Base-by-base conservation (phyloP, 1,284 basidiomycete species). In the Golubevia sp. region DNA sequence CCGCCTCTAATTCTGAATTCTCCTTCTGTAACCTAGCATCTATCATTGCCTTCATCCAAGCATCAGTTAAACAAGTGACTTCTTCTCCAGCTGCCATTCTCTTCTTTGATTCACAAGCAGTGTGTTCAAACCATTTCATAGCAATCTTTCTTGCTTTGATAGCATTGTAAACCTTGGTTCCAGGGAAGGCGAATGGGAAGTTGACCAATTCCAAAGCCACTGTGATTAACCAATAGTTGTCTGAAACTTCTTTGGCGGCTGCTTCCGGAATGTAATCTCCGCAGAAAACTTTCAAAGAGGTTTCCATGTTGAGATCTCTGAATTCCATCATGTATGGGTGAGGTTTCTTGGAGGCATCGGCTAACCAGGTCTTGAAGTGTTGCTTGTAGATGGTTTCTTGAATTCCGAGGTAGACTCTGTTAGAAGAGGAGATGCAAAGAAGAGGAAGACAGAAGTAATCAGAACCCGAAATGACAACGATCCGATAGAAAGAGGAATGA, bases 191-290 rank as follows among this genome's bases (percentile, higher is more conserved):
- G 68, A 99, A 86, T 24, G 96, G 96, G 88, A 99, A 99, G 87
- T 99, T 99, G 87, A 99, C 96, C 62, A 99, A 91, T 85, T 99
- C 94, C 53, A 99, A 90, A 1, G 96, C 93, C 73, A 90, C 86
- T 18, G 96, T 98, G 85, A 99, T 97, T 67, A 88, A 87, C 96
- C 96, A 99, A 86, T 98, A 99, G 84, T 94, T 94, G 72, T 93
- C 90, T 79, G 89, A 91, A 79, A 99, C 94, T 83, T 93, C 91
- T 34, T 86, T 79, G 38, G 91, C 89, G 53, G 91, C 92, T 11
- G 89, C 85, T 11, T 93, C 90, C 27, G 92, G 89, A 72, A 99
- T 91, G 85, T 99, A 93, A 70, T 88, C 86, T 49, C 96, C 96
- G 79, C 95, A 93, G 86, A 99, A 99, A 62, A 98, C 96, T 59